Evolutionary conservation across 2,329 filamentous ascomycete genomes (phyloP), one percentile per base, ranked within the genome.

Genomic region (Coleophoma cylindrospora): DNA sequence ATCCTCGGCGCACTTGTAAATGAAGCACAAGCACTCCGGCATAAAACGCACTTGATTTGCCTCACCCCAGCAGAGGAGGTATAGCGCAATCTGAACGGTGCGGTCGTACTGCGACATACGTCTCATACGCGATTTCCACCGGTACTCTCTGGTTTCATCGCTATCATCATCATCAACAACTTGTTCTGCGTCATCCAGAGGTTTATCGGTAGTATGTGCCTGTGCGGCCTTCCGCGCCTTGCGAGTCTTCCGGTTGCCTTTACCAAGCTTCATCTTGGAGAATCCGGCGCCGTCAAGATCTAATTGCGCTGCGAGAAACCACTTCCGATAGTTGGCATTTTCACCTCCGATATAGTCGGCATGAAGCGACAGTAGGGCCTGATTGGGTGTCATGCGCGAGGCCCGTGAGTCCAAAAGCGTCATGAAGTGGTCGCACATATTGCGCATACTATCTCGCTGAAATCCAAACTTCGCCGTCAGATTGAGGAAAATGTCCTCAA

Each of bases 341-440:
- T 99, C 94, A 50, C 94, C 94, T 59, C 94, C 94, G 62, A 99
- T 96, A 70, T 99, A 99, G 63, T 99, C 94, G 51, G 94, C 94
- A 64, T 99, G 94, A 0, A 99, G 80, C 0, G 94, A 97, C 6
- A 99, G 75, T 3, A 99, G 79, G 5, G 94, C 94, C 72, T 99
- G 94, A 69, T 99, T 99, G 1, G 94, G 94, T 0, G 94, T 95
- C 94, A 99, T 97, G 57, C 94, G 91, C 17, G 94, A 99, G 1
- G 94, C 91, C 64, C 94, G 83, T 2, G 94, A 99, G 67, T 99
- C 94, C 43, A 99, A 78, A 40, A 96, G 79, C 0, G 87, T 94
- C 94, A 99, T 97, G 58, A 99, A 76, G 69, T 99, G 94, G 65
- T 99, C 94, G 69, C 96, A 99, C 89, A 99, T 96, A 78, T 99